Evolutionary conservation across 495 filamentous ascomycete species (phyloP).

Genomic region (Pseudevernia furfuracea): DNA sequence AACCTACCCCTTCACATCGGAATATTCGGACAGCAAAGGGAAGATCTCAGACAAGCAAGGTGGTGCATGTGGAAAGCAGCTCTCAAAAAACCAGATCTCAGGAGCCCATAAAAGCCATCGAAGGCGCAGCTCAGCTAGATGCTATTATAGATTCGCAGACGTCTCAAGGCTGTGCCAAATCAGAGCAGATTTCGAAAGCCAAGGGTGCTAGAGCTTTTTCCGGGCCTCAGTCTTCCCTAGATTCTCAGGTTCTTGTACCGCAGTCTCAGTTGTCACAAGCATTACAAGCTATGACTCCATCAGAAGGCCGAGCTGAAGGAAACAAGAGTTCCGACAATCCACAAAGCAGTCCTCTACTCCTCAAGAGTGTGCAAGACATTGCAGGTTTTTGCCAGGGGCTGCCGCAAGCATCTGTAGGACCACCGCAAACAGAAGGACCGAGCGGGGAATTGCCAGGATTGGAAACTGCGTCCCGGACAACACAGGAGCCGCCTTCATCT

Average conservation of each 20-base stretch:
- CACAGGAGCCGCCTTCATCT: neutral
- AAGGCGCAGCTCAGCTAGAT: constrained; percentile 22
- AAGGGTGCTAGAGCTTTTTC: constrained; percentile 17
- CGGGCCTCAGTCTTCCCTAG: constrained; percentile 21
- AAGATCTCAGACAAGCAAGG: constrained; percentile 5
- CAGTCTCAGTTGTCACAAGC: constrained; percentile 30
- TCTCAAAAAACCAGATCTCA: constrained; percentile 12
- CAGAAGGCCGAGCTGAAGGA: constrained; percentile 6
- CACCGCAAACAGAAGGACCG: neutral
- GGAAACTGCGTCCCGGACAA: neutral
- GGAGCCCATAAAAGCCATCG: constrained; percentile 14
- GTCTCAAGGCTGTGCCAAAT: constrained; percentile 29
- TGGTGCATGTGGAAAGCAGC: constrained; percentile 2
- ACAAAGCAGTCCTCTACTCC: neutral
- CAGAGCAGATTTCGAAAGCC: neutral
- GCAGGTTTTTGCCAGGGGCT: neutral
- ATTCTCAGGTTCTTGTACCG: constrained; percentile 24
- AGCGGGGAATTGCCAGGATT: neutral
- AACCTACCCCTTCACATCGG: constrained; percentile 24
- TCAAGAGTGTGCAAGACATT: neutral
- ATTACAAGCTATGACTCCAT: constrained; percentile 25
- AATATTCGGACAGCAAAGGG: constrained; percentile 6
- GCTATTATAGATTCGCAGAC: constrained; percentile 45
- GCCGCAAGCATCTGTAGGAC: neutral
- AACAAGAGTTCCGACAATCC: neutral